phyloP scores from a whole-genome alignment of 345 rosid genomes.

The Hypericum perforatum region DNA sequence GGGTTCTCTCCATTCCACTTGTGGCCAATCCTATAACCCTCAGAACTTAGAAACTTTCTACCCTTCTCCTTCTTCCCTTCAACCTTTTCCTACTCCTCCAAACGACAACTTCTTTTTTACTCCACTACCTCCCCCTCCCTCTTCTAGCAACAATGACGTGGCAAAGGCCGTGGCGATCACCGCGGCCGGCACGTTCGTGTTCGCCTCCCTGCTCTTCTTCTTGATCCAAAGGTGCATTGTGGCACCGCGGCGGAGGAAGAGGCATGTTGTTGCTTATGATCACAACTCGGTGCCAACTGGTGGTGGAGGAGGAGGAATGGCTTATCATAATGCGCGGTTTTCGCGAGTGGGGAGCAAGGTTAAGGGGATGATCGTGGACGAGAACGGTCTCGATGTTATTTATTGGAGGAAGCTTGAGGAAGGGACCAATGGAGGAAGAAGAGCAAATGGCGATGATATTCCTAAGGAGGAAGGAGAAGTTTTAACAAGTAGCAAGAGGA shows the following conservation, averaged over 20 bases:
- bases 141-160: conserved; percentile 12
- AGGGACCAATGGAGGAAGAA: conserved; percentile 10
- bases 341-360: conserved; percentile 30
- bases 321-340: conserved; percentile 27
- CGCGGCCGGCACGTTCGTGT: conserved; percentile 46
- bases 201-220: conserved; percentile 44
- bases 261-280: conserved; percentile 9
- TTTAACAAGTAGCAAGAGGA: conserved; percentile 7
- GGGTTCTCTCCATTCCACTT: conserved; percentile 21
- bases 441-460: too few relatives aligned
- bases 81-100: conserved; percentile 15
- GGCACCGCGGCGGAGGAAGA: conserved; percentile 29
- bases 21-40: conserved; percentile 30
- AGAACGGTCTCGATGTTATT: conserved; percentile 64
- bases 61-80: conserved; percentile 19
- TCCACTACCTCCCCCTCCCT: too few relatives aligned
- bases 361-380: conserved; percentile 56
- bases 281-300: background rate
- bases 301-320: conserved; percentile 6
- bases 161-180: conserved; percentile 53
- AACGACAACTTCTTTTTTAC: conserved; percentile 1
- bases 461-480: conserved; percentile 15
- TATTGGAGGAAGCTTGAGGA: conserved; percentile 56
- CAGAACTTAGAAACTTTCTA: conserved; percentile 57
- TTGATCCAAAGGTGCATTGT: conserved; percentile 26